Percentiles rank a stretch among this genome's conserved stretches.
Conservation (phyloP, 192 early-diverging fungal genomes). For the Coemansia sp. region DNA sequence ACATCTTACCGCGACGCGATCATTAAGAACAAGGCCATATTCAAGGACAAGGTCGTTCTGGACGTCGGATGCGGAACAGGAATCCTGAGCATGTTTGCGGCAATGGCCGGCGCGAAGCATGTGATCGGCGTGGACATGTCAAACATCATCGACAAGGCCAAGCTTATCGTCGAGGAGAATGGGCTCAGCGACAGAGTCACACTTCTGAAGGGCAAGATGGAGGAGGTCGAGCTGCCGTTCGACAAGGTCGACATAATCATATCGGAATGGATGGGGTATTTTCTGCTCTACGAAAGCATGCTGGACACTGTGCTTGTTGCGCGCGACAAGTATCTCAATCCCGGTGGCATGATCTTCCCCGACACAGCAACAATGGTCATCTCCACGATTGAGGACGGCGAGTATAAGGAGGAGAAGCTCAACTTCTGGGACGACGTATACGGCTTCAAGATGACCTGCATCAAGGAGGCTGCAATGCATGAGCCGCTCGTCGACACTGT, state of each 20-base stretch:
- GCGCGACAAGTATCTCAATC: constrained; percentile 87
- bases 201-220: constrained; percentile 95
- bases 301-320: constrained; percentile 98
- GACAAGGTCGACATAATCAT: constrained; percentile 99
- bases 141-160: constrained; percentile 96
- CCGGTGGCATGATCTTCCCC: constrained; percentile 90
- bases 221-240: constrained; percentile 92
- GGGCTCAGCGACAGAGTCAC: constrained; percentile 85
- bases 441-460: constrained; percentile 96
- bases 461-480: constrained; percentile 82
- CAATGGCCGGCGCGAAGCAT: constrained; percentile 95
- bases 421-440: constrained; percentile 94
- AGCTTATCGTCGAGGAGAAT: constrained; percentile 93
- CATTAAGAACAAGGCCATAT: constrained; percentile 93
- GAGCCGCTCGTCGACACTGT: constrained; percentile 98
- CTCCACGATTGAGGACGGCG: constrained; percentile 91
- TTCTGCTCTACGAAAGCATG: constrained; percentile 98
- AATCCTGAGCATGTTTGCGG: constrained; percentile 98
- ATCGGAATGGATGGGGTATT: constrained; percentile 99
- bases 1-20: constrained; percentile 91
- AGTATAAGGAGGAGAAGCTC: constrained; percentile 91
- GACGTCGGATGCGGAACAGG: constrained; percentile 99
- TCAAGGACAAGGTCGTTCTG: constrained; percentile 95
- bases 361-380: constrained; percentile 87
- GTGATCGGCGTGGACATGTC: constrained; percentile 98